Base-by-base conservation (phyloP, 148 eudicot species). In the Cornus kousa region DNA sequence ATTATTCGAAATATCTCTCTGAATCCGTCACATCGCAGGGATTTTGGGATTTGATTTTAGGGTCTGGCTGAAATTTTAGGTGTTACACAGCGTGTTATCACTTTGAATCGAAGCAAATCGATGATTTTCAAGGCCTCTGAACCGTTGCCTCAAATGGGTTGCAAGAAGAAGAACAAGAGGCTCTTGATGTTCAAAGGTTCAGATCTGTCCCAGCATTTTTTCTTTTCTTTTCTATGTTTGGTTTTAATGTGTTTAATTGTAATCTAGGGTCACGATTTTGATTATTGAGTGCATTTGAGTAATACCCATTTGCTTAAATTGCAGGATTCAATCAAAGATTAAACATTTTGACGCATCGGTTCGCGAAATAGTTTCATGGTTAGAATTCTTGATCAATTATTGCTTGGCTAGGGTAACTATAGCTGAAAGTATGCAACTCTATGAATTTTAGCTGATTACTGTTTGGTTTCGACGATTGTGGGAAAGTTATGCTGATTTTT, bases 131-230 rank as follows among this genome's bases (percentile, higher is more conserved):
- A 24, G 60, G 12, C 59, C 50, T 33, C 60, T 13, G 74, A 72
- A 23, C 12, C 19, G 5, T 23, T 53, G 74, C 37, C 74, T 69
- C 68, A 82, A 70, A 89, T 89, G 90, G 87, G 86, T 70, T 53
- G 82, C 76, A 80, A 77, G 40, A 80, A 79, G 74, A 78, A 71
- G 71, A 75, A n/a, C 74, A 75, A 57, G 64, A 67, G 67, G 70
- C 69, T 67, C 13, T 79, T 71, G n/a, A 68, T 22, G 60, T 83
- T 67, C 53, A 68, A 73, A 85, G 91, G 91, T 89, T 80, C 24
- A 46, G 39, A 74, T 6, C 9, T 40, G 17, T 39, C 23, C 9
- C 43, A 46, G 19, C 0, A 7, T 19, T 62, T 64, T 9, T 46
- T 24, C 13, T n/a, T 7, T 33, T 50, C 8, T 14, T 74, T 4